Conservation (phyloP, 768 basidiomycete species). For the Omphalotus guepiniiformis region DNA sequence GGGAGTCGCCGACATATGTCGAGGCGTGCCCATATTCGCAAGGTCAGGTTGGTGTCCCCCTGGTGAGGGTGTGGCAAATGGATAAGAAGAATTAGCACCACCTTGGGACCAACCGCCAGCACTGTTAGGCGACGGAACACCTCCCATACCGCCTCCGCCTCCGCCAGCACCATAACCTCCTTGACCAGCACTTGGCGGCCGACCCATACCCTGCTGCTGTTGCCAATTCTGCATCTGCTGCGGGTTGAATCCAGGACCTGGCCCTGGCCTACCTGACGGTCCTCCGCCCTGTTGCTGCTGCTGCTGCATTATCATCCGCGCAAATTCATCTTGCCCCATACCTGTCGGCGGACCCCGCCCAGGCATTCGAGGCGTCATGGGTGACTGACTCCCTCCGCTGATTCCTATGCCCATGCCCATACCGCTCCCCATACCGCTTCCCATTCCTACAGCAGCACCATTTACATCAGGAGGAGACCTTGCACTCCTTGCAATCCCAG, state of each 20-base stretch:
- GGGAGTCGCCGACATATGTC: constrained; percentile 12
- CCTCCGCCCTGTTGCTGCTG: constrained; percentile 14
- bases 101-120: constrained; percentile 24
- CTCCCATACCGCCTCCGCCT: constrained; percentile 11
- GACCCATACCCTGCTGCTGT: constrained; percentile 30
- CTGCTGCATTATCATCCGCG: constrained; percentile 42
- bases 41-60: constrained; percentile 5
- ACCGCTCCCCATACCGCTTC: neutral
- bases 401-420: constrained; percentile 6
- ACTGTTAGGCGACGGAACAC: constrained; percentile 38
- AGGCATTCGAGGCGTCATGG: constrained; percentile 46
- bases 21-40: constrained; percentile 5
- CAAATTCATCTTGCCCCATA: constrained; percentile 50
- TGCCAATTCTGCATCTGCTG: constrained; percentile 34
- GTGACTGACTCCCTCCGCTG: constrained; percentile 22
- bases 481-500: constrained; percentile 71
- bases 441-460: neutral
- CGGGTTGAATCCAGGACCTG: constrained; percentile 19
- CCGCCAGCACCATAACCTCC: neutral
- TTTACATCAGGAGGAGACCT: constrained; percentile 70
- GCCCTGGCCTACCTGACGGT: constrained; percentile 26
- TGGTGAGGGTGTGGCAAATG: constrained; percentile 9
- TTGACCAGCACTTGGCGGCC: constrained; percentile 2
- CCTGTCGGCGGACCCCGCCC: constrained; percentile 30
- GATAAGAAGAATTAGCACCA: constrained; percentile 15